Evolutionary conservation across 2,329 filamentous ascomycete species (phyloP), one percentile per base, ranked within the genome.

Genomic region (Trichoderma harzianum): DNA sequence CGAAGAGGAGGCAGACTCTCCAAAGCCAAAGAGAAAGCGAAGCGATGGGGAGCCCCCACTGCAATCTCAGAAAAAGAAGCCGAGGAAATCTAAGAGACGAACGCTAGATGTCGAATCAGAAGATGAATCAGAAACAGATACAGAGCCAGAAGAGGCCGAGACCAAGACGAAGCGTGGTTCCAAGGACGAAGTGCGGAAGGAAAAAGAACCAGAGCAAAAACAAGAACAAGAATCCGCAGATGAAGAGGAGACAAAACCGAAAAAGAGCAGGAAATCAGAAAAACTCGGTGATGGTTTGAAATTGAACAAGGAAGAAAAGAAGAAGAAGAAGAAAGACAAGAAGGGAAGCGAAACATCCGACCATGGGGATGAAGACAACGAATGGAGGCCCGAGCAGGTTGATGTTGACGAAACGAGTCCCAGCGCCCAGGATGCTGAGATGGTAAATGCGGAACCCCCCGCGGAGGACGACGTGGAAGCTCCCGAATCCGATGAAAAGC

Each of bases 11-110:
- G 66, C 76, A 1, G 77, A 70, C 12, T 72, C 75, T 7, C 70
- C 73, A 2, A 77, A 74, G 21, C 61, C 78, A 4, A 84, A 83
- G 73, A 76, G 81, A 65, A 83, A 83, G 74, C 78, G 83, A 70
- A 79, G 81, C 36, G 72, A 76, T 71, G 78, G 71, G 39, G 75
- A 79, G 61, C 77, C 78, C 75, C 74, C 64, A 43, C 73, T 76
- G 26, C 76, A 76, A 67, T 72, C 78, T 61, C 80, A 78, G 57
- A 77, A 76, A 69, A 84, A 81, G 71, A 82, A 81, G 75, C 74
- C 78, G 8, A 82, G 78, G 71, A 79, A 77, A 65, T 64, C 73
- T 5, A 74, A 73, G 24, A 74, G 73, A 18, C 64, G 11, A 34
- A 66, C 72, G 30, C 64, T 72, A 51, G 68, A 73, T 24, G 58